Evolutionary conservation across 768 basidiomycete species (phyloP), one percentile per base, ranked within the genome.

Genomic region (Tubosaeta sp.): DNA sequence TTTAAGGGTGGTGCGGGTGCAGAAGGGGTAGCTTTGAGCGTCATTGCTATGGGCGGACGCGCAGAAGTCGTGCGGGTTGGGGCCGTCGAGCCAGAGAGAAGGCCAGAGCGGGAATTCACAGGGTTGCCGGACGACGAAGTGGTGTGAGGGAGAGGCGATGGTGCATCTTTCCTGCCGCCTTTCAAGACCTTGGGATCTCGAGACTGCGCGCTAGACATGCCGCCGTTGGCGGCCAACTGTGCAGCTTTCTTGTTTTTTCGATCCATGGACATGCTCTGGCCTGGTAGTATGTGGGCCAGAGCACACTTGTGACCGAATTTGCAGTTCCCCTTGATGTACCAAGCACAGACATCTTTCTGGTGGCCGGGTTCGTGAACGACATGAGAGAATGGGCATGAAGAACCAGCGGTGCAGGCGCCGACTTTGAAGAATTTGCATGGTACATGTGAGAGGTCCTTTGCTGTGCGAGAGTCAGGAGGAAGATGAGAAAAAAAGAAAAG

Each of bases 351-450:
- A 56, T 89, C 89, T 66, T 91, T 90, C 54, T 82, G 81, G 40
- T 80, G 80, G 3, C 90, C 87, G 25, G 90, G 84, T 58, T 92
- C 89, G 51, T 79, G 71, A 6, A 76, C 61, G 51, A 68, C 65
- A 69, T 98, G 95, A 25, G 93, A 94, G 79, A 98, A 98, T n/a
- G 91, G 92, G 68, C 95, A 98, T 3, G 89, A 87, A 3, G 90
- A 74, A 30, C 94, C 94, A 10, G 94, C 94, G 4, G 94, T 95
- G 70, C 94, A 98, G 12, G 84, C 86, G 30, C 94, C 92, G 56
- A 90, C 87, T 65, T 88, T 90, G 82, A 84, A 96, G 80, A 97
- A 97, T 73, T 95, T 90, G 76, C 95, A 98, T 2, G 94, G 94
- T 13, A 98, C 95, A 76, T 96, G 94, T 3, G 90, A 90, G 49